These are phyloP conservation scores for Diaporthe vexans DNA, from an alignment of 2,329 filamentous ascomycete genomes.

Conservation along the genomic window DNA sequence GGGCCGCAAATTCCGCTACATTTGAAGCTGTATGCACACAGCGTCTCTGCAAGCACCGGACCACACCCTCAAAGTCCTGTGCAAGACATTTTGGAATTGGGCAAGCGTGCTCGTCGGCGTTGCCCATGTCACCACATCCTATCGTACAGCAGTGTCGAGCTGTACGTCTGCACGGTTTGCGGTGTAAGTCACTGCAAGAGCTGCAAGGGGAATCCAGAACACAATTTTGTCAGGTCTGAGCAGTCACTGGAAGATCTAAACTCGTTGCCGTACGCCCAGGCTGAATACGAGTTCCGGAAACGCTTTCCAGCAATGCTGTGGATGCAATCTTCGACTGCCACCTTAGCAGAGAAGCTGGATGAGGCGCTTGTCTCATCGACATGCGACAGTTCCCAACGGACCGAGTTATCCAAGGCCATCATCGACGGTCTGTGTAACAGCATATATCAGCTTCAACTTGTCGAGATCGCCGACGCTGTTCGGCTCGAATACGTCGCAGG, in stretches of 20 bases:
- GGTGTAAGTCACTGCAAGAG: constrained; percentile 52
- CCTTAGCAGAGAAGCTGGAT: neutral
- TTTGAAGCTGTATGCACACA: constrained; percentile 35
- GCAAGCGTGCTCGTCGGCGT: constrained; percentile 47
- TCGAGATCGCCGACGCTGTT: constrained; percentile 38
- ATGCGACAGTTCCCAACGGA: neutral
- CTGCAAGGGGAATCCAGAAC: constrained; percentile 57
- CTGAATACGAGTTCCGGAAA: constrained; percentile 28
- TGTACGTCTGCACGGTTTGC: constrained; percentile 51
- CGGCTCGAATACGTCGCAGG: constrained; percentile 39
- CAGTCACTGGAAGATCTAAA: constrained; percentile 26
- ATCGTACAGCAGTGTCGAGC: constrained; percentile 40
- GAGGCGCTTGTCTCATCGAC: neutral
- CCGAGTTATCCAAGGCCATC: constrained; percentile 13
- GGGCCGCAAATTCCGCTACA: neutral
- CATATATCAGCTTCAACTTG: constrained; percentile 35
- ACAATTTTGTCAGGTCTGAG: constrained; percentile 46
- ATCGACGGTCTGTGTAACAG: constrained; percentile 32
- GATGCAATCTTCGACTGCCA: constrained; percentile 3
- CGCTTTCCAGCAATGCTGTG: constrained; percentile 36
- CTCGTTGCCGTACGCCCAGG: constrained; percentile 28
- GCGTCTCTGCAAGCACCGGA: neutral
- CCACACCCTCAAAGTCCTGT: constrained; percentile 40
- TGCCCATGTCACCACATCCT: constrained; percentile 53
- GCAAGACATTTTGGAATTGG: constrained; percentile 39